These are phyloP conservation scores for Colletotrichum shisoi DNA, from an alignment of 2,329 filamentous ascomycete species.

Conservation along the genomic window DNA sequence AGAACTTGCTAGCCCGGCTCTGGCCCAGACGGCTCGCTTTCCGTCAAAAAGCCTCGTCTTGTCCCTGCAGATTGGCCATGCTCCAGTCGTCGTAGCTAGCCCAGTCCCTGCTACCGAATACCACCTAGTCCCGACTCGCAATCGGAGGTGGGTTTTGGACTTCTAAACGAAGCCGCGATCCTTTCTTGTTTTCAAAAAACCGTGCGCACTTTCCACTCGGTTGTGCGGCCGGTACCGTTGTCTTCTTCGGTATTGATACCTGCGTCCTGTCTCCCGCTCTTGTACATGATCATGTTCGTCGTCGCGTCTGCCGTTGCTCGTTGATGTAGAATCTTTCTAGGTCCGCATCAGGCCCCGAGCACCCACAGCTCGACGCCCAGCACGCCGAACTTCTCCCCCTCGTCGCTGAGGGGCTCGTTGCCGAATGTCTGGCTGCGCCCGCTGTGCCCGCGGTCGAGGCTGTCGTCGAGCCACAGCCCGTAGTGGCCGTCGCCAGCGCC, in stretches of 20 bases:
- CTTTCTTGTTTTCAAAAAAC: background rate
- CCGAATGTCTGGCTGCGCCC: constrained; percentile 88
- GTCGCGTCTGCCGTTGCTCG: background rate
- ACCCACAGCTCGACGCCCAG: constrained; percentile 94
- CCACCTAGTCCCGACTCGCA: background rate
- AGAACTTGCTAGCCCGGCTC: background rate
- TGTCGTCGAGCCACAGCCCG: constrained; percentile 90
- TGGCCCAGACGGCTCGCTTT: background rate
- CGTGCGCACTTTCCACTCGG: too few species aligned
- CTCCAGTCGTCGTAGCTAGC: background rate
- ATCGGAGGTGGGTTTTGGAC: background rate
- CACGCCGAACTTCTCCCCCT: constrained; percentile 90
- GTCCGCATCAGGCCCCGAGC: constrained; percentile 64
- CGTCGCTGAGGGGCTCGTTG: constrained; percentile 91
- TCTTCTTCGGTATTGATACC: background rate
- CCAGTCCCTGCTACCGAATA: background rate
- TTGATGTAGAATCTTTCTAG: background rate
- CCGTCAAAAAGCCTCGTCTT: background rate
- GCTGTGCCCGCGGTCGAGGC: constrained; percentile 83
- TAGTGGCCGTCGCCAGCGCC: constrained; percentile 90
- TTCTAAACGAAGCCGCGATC: background rate
- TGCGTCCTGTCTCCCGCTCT: background rate
- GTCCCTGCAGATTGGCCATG: background rate
- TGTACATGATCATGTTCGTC: background rate
- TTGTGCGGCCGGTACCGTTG: background rate